These are phyloP conservation scores for Grigorovia transvaalensis DNA, from an alignment of 805 yeast species.

Conservation along the genomic window DNA sequence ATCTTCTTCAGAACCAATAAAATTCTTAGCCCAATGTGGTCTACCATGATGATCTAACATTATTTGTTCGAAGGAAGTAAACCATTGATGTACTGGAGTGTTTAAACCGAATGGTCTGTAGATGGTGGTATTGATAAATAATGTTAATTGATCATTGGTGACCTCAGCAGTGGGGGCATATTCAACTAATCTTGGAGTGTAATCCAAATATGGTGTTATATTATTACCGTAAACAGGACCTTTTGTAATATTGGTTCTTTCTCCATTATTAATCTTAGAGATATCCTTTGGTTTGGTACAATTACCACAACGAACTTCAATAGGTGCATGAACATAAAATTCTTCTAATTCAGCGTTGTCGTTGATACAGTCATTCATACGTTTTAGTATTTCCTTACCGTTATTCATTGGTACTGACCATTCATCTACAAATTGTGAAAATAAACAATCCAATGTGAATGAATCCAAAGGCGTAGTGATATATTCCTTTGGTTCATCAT, in stretches of 20 bases:
- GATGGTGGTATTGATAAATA: constrained; percentile 89
- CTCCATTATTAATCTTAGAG: constrained; percentile 35
- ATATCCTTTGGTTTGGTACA: constrained; percentile 43
- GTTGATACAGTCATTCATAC: constrained; percentile 51
- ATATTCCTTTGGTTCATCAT: constrained; percentile 40
- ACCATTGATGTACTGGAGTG: constrained; percentile 74
- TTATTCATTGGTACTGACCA: constrained; percentile 88
- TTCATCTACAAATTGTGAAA: constrained; percentile 88
- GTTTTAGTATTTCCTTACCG: constrained; percentile 61
- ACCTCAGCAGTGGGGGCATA: constrained; percentile 39
- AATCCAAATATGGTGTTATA: constrained; percentile 71
- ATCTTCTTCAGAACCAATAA: constrained; percentile 45
- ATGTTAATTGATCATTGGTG: constrained; percentile 65
- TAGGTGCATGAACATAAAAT: constrained; percentile 87
- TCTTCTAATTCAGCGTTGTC: constrained; percentile 50
- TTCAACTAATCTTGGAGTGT: constrained; percentile 52
- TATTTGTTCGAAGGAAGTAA: constrained; percentile 66
- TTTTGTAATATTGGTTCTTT: constrained; percentile 41
- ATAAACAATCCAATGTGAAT: constrained; percentile 89
- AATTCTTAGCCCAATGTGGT: constrained; percentile 99
- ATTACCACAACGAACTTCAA: constrained; percentile 89
- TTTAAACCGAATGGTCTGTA: constrained; percentile 82
- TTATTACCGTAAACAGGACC: constrained; percentile 85
- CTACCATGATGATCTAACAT: constrained; percentile 74
- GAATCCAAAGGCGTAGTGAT: constrained; percentile 79